Percentiles rank a stretch among this genome's conserved stretches.
Conservation (phyloP, 768 basidiomycete genomes). For the Collybiopsis confluens region DNA sequence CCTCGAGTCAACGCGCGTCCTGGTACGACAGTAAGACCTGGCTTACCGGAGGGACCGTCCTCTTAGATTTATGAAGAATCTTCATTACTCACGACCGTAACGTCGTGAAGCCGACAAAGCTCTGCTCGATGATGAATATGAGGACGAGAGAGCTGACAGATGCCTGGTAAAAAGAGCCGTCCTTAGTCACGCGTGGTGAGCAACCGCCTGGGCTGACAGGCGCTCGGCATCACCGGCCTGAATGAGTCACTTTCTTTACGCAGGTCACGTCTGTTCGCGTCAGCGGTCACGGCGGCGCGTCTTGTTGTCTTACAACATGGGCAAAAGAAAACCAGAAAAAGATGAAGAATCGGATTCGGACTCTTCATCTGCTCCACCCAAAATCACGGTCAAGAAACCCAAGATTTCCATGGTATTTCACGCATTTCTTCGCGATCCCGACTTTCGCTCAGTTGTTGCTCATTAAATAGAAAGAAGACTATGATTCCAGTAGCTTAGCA, state of each 20-base stretch:
- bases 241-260: background rate
- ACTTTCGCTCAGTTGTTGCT: background rate
- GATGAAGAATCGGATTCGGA: background rate
- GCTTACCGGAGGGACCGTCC: constrained; percentile 72
- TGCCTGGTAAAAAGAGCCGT: constrained; percentile 2
- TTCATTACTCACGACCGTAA: constrained; percentile 66
- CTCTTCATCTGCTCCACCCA: background rate
- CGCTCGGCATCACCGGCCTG: too few species aligned
- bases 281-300: background rate
- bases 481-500: background rate
- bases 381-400: constrained; percentile 3
- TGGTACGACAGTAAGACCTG: constrained; percentile 9
- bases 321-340: background rate
- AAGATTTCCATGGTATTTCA: background rate
- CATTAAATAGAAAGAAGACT: background rate
- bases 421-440: background rate
- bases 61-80: constrained; percentile 84
- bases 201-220: too few species aligned
- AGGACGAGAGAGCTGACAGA: background rate
- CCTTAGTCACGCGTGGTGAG: background rate
- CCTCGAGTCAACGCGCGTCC: constrained; percentile 14
- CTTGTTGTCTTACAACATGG: background rate
- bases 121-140: background rate
- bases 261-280: background rate
- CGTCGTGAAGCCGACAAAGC: constrained; percentile 4